Evolutionary conservation across 2,329 filamentous ascomycete genomes (phyloP), one percentile per base, ranked within the genome.

Genomic region (Sclerotinia sclerotiorum): DNA sequence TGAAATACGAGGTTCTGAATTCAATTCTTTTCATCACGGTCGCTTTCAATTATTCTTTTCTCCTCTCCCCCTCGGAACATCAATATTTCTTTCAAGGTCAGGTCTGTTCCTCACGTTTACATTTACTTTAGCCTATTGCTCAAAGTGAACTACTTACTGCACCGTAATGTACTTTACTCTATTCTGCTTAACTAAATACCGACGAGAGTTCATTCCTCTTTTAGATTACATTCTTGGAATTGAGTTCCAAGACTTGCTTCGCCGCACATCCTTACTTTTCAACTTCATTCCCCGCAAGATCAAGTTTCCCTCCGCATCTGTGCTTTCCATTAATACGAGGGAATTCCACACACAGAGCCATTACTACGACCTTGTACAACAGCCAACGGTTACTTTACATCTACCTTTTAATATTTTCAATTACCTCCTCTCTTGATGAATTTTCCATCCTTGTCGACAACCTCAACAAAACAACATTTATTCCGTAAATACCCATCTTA

Each of bases 241-340:
- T 51, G 32, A 39, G 5, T 51, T 51, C 46, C 60, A 62, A 39
- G 60, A 21, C 46, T 39, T 42, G 35, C 60, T 62, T 29, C 46
- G 44, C 44, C 60, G 51, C 60, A 27, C 6, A 51, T 51, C 60
- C 46, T 62, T 44, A 24, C 55, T 39, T 13, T 39, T 39, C 49
- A 51, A 62, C 60, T 19, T 5, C 60, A 62, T 62, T 62, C 60
- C 60, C 60, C 60, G 29, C 58, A 21, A 62, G 44, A 62, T 62
- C 58, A 62, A 27, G 24, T 27, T n/a, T 8, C 27, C 46, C 32
- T 27, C 27, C 6, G 39, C 46, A 51, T 51, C 29, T n/a, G 15
- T 29, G 13, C 46, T n/a, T 62, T 51, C 44, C 60, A 63, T 52
- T 4, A 19, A 62, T 49, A 35, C 44, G n/a, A 62, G 44, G 32